Base-by-base conservation (phyloP, 1,284 basidiomycete genomes). In the Tremellales sp. region DNA sequence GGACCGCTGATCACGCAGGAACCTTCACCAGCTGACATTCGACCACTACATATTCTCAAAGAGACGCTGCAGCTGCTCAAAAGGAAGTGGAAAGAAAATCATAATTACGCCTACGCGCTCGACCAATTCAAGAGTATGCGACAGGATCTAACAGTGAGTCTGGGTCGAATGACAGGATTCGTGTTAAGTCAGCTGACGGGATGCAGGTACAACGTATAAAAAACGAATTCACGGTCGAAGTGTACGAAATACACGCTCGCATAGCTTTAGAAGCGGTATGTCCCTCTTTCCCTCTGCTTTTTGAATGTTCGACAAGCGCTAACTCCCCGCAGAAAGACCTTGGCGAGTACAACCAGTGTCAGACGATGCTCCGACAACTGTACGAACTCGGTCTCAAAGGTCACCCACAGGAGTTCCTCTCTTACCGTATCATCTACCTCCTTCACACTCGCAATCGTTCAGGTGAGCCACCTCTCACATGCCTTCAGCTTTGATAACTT, bases 321-420 rank as follows among this genome's bases (percentile, higher is more conserved):
- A 40, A 40, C n/a, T n/a, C n/a, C n/a, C n/a, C n/a, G n/a, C 69
- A 96, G 91, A 84, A 82, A 67, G 96, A 99, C 70, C 86, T 98
- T 79, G 92, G 96, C 63, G 96, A 99, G 81, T 98, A 96, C 72
- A 98, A 97, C 72, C 89, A 94, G 74, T 99, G 96, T 75, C 92
- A 97, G 74, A 87, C 87, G 33, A 87, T 90, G 68, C 77, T 98
- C 43, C 86, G 88, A 64, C 82, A 82, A 48, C 82, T 99, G 27
- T 98, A 98, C 73, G 91, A 94, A 62, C 82, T 91, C 53, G 90
- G 90, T 41, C 84, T 99, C 49, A 82, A 84, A 48, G 96, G 94
- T 40, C 86, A 88, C 67, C 84, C 84, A 11, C 86, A 92, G 70
- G 96, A 99, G 76, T 99, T 98, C 70, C 84, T 94, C 23, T 94